Conservation (phyloP, 352 stramenopile genomes). For the Phytophthora ohioensis region DNA sequence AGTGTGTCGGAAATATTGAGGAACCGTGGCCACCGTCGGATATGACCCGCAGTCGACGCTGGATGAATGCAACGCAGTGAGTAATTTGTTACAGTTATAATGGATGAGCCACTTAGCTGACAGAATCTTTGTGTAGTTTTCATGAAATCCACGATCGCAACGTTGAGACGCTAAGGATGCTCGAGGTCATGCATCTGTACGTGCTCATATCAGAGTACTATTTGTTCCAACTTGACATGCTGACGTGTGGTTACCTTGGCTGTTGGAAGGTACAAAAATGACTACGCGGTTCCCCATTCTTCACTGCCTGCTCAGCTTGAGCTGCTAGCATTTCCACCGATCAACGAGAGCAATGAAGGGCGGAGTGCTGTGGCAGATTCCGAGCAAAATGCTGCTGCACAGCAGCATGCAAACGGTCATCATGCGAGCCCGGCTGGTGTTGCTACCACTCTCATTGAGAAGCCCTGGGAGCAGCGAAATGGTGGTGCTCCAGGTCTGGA, state of each 20-base stretch:
- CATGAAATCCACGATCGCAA: conserved; percentile 61
- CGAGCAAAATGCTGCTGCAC: conserved; percentile 3
- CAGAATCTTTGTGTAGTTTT: conserved; percentile 36
- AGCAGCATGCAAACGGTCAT: conserved; percentile 11
- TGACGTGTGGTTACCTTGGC: no score
- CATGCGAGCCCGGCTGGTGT: not conserved
- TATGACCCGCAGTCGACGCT: conserved; percentile 29
- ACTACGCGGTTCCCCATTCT: conserved; percentile 17
- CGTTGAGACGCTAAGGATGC: conserved; percentile 64
- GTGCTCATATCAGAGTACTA: conserved; percentile 6
- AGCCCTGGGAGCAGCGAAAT: conserved; percentile 30
- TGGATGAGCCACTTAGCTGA: not conserved
- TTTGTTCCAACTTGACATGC: not conserved
- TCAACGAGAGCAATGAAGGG: not conserved
- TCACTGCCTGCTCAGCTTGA: conserved; percentile 20
- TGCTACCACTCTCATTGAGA: conserved; percentile 31
- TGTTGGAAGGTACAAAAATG: conserved; percentile 28
- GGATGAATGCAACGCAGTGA: conserved; percentile 50
- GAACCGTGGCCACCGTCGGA: conserved; percentile 35
- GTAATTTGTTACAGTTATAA: not conserved
- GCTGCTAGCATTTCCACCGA: conserved; percentile 36
- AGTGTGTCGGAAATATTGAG: conserved; percentile 46
- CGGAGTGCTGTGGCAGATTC: not conserved
- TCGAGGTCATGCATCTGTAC: conserved; percentile 70
- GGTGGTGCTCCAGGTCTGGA: conserved; percentile 17